A percentile compares a stretch with the other conserved stretches of the same genome.
Conservation (phyloP, 1,139 yeast species). For the Candida mesenterica region DNA sequence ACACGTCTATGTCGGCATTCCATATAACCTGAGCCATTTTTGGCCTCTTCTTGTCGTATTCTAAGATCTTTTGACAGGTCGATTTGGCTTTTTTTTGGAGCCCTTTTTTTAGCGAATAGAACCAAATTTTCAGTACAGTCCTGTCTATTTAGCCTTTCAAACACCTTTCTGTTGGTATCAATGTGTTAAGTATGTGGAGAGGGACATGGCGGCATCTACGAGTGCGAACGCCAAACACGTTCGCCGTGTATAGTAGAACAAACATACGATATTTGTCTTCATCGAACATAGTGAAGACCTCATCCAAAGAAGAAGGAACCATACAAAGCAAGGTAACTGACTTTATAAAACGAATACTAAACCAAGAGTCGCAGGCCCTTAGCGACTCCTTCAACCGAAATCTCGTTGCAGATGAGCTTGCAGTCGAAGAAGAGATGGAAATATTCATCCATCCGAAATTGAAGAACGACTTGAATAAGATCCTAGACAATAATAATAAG, state of each 20-base stretch:
- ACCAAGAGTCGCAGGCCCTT: slow-evolving; percentile 10
- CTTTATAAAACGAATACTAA: slow-evolving; percentile 9
- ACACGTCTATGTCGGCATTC: slow-evolving; percentile 50
- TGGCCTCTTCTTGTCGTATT: too few species aligned
- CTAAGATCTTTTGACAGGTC: too few species aligned
- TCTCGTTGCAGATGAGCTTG: slow-evolving; percentile 3
- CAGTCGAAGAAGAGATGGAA: slow-evolving; percentile 1
- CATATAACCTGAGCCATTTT: slow-evolving; percentile 48
- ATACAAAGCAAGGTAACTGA: slow-evolving; percentile 9
- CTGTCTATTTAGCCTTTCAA: too few species aligned
- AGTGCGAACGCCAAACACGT: neutral
- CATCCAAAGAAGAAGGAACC: neutral
- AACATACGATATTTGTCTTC: neutral
- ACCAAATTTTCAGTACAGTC: neutral
- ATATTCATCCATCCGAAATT: slow-evolving; percentile 16
- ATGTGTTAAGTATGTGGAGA: slow-evolving; percentile 1
- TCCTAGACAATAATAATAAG: slow-evolving; percentile 31
- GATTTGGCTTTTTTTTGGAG: too few species aligned
- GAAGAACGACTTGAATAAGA: slow-evolving; percentile 16
- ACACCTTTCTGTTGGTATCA: too few species aligned
- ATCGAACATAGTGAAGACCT: neutral
- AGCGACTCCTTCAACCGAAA: slow-evolving; percentile 7
- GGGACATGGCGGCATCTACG: neutral
- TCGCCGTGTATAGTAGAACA: neutral
- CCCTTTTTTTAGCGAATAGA: slow-evolving; percentile 1